A percentile compares a stretch with the other conserved stretches of the same genome.
These are phyloP conservation scores for Calcarisporium arbuscula DNA, from an alignment of 2,329 filamentous ascomycete species.

Conservation along the genomic window DNA sequence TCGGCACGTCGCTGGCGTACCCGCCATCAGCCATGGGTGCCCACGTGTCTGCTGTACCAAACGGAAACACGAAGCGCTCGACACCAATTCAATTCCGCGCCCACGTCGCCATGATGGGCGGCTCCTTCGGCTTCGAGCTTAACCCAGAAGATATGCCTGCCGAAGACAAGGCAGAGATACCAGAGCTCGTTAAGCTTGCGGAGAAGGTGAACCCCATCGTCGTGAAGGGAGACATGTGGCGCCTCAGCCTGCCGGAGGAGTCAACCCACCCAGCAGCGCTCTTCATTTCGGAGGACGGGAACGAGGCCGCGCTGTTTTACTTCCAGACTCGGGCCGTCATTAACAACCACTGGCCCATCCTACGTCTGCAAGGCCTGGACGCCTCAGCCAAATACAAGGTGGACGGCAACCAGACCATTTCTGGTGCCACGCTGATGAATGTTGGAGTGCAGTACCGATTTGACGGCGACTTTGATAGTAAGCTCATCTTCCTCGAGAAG, in stretches of 20 bases:
- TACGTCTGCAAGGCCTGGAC: conserved; percentile 53
- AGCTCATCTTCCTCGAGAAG: conserved; percentile 48
- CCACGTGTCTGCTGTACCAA: conserved; percentile 57
- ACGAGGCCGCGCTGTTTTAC: conserved; percentile 48
- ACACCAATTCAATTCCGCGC: conserved; percentile 54
- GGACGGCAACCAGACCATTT: conserved; percentile 44
- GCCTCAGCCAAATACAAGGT: conserved; percentile 45
- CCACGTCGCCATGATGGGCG: conserved; percentile 63
- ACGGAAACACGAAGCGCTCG: conserved; percentile 48
- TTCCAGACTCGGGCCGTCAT: conserved; percentile 50
- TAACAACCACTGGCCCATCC: conserved; percentile 44
- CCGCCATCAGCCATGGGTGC: conserved; percentile 58
- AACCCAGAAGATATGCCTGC: conserved; percentile 45
- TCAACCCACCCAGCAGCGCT: conserved; percentile 58
- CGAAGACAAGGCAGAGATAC: conserved; percentile 47
- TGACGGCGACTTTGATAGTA: conserved; percentile 49
- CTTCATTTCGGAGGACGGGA: conserved; percentile 47
- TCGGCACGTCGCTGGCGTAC: conserved; percentile 58
- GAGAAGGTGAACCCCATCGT: conserved; percentile 54
- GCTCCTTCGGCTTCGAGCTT: conserved; percentile 59
- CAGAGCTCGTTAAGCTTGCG: conserved; percentile 45
- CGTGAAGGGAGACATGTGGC: conserved; percentile 52
- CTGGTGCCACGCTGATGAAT: conserved; percentile 57
- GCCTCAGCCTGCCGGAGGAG: conserved; percentile 49
- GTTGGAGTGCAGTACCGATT: conserved; percentile 49